Evolutionary conservation across 2,329 filamentous ascomycete genomes (phyloP).

Genomic region (Rutstroemia sp.): DNA sequence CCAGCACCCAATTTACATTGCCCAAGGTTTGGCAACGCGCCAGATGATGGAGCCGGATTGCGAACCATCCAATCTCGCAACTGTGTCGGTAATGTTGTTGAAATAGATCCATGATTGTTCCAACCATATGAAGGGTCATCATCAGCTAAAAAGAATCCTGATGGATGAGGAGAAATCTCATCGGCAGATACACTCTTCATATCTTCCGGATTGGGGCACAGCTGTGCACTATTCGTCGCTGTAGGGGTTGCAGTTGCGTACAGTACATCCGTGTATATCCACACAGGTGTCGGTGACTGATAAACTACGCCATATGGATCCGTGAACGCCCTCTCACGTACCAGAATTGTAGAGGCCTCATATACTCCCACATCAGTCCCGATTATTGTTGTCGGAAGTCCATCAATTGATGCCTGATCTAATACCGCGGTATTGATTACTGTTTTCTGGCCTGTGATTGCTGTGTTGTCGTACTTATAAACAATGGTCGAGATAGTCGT

Average conservation of each 20-base stretch:
- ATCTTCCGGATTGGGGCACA: slow-evolving; percentile 1
- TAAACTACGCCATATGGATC: slow-evolving; percentile 14
- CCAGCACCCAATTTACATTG: slow-evolving; percentile 9
- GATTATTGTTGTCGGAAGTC: slow-evolving; percentile 11
- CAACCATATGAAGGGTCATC: neutral
- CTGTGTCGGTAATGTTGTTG: slow-evolving; percentile 5
- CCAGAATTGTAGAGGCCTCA: slow-evolving; percentile 5
- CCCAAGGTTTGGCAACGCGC: slow-evolving; percentile 1
- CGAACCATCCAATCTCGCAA: slow-evolving; percentile 10
- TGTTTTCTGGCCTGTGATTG: slow-evolving; percentile 7
- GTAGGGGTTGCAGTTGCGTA: neutral
- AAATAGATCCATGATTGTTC: slow-evolving; percentile 5
- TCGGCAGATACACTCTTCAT: neutral
- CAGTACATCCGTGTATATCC: slow-evolving; percentile 7
- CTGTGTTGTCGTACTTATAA: slow-evolving; percentile 12
- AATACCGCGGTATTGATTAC: slow-evolving; percentile 6
- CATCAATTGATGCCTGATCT: neutral
- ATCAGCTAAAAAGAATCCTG: slow-evolving; percentile 9
- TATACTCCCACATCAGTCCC: slow-evolving; percentile 5
- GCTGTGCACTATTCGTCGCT: neutral
- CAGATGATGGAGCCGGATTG: slow-evolving; percentile 1
- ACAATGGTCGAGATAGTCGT: slow-evolving; percentile 14
- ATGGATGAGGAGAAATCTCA: slow-evolving; percentile 9
- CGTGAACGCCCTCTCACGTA: slow-evolving; percentile 13
- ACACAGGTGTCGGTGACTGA: slow-evolving; percentile 13